Base-by-base conservation (phyloP, 345 rosid genomes). In the Conringia planisiliqua region DNA sequence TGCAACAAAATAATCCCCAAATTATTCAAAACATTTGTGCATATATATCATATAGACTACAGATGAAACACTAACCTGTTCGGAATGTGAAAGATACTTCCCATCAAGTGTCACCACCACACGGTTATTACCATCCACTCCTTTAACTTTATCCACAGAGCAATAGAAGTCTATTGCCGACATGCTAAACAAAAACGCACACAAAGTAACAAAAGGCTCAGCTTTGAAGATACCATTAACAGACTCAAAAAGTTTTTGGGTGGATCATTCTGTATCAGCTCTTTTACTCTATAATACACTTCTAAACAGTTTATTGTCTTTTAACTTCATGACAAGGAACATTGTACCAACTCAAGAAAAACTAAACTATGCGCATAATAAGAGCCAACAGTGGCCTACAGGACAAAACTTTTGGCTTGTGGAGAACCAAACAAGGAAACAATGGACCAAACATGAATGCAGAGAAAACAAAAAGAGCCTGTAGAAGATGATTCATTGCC, bases 151-250 rank as follows among this genome's bases (percentile, higher is more conserved):
- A 85, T 93, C 96, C 10, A 93, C 98, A 0, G 98, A 91, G 85
- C 97, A 91, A 82, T 87, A 87, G 82, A 89, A 93, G 66, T 93
- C 98, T 87, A 93, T 88, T 4, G 97, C 96, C 3, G 97, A 93
- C 98, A 89, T 93, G 48, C 97, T 93, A 79, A 60, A 61, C 47
- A 73, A 56, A 66, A 4, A 62, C 40, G 17, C 18, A 59, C 11
- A 70, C 51, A n/a, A 40, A 29, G 32, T 29, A 50, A 48, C 24
- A 10, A 44, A 63, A 63, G 7, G 35, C 3, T 74, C 54, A 58
- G 60, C 29, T 17, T 14, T 12, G 36, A 50, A 8, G 11, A 7
- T 7, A 16, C 32, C 17, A 75, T 47, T 29, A 38, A 11, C 8
- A 14, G 43, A 29, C 33, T 52, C 33, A 22, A 51, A 32, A 51